Base-by-base conservation (phyloP, 129 eudicot genomes). In the Artemisia annua region DNA sequence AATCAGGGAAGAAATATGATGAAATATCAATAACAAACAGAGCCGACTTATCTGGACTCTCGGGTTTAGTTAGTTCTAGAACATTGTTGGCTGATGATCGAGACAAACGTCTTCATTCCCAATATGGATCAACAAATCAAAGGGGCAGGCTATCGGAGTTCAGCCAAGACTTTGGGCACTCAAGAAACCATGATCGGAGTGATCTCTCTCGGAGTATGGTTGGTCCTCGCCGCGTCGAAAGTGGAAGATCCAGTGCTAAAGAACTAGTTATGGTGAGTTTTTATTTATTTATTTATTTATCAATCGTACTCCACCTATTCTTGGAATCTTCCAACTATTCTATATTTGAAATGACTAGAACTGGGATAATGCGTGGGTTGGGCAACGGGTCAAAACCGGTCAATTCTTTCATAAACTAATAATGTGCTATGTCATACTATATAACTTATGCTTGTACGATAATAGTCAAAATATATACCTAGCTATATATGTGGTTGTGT, bases 251-350 rank as follows among this genome's bases (percentile, higher is more conserved):
- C 70, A 74, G 82, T 66, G 72, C 70, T 11, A 91, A 81, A 71
- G 87, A 81, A 60, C 69, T 81, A 12, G 60, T 22, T 66, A 6
- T 10, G 86, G 97, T 91, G 63, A 82, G 92, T 84, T 54, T 20
- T n/a, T 28, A 24, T 60, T 63, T 63, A 28, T 28, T 63, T 63
- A 28, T 28, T 24, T 13, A 24, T 11, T 51, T 0, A 8, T 22
- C 7, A 64, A 3, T 9, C 44, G 1, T 0, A 39, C 9, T 61
- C 17, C 32, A 26, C 17, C 5, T 61, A 11, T 62, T 62, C 11
- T 13, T 62, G 48, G 67, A 12, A 62, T 24, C 46, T 15, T 63
- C 17, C 49, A 63, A 26, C 48, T n/a, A n/a, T 63, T 12, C 19
- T 63, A 63, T 32, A 39, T 7, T 39, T 39, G 9, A 39, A 39